Evolutionary conservation across 148 eudicot genomes (phyloP).

Genomic region (Camellia sinensis): DNA sequence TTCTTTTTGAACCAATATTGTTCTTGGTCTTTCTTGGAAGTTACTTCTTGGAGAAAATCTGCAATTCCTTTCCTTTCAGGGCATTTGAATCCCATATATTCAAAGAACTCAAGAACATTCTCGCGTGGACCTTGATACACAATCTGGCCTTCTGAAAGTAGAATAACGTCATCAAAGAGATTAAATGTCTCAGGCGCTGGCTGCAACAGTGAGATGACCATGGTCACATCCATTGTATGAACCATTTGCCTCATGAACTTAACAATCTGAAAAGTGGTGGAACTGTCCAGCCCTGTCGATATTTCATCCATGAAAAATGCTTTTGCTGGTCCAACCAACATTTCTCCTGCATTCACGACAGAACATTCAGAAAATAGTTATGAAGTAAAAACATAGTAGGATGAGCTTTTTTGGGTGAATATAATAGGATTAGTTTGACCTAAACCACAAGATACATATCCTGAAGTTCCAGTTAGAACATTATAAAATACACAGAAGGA

Average conservation of each 20-base stretch:
- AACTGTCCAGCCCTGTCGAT: constrained; percentile 47
- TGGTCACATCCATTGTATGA: constrained; percentile 46
- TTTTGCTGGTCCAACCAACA: constrained; percentile 51
- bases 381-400: too few relatives aligned
- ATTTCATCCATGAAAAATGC: constrained; percentile 50
- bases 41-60: constrained; percentile 47
- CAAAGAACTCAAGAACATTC: constrained; percentile 35
- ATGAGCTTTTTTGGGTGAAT: too few relatives aligned
- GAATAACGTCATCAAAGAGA: constrained; percentile 45
- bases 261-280: constrained; percentile 42
- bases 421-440: too few relatives aligned
- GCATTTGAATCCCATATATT: constrained; percentile 37
- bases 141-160: constrained; percentile 41
- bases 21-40: constrained; percentile 40
- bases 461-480: background rate
- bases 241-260: constrained; percentile 44
- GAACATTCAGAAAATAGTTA: background rate
- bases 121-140: constrained; percentile 51
- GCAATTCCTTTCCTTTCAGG: constrained; percentile 47
- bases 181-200: constrained; percentile 48
- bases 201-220: constrained; percentile 45
- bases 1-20: constrained; percentile 42
- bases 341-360: constrained; percentile 31
- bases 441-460: too few relatives aligned
- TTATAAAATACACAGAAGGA: background rate